Evolutionary conservation across 2,329 filamentous ascomycete species (phyloP), one percentile per base, ranked within the genome.

Genomic region (Aureobasidium namibiae): DNA sequence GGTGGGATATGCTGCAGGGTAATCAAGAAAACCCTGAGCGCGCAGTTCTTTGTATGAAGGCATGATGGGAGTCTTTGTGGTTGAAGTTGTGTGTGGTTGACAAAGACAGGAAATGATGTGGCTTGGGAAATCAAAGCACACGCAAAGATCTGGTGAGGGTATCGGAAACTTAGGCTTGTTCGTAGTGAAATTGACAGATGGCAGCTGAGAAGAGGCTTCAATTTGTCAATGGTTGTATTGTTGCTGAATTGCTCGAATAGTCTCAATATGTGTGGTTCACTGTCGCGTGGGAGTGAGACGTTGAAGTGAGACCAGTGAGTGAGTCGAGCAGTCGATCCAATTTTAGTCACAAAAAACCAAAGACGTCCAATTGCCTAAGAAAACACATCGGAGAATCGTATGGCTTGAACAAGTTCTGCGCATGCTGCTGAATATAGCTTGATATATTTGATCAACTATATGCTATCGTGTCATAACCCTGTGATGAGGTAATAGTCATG

Each of bases 61-160:
- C 50, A 54, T 54, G 24, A 21, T 54, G 24, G 9, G 14, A 36
- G 41, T 44, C 50, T 54, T 54, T 54, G 50, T 54, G 26, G 31
- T 38, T 2, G 18, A 38, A 24, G 18, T 24, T 26, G 31, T 53
- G 23, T 5, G 8, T 52, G 9, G 13, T n/a, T 3, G n/a, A 52
- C 48, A 41, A 54, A 54, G 50, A 21, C 14, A 42, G 26, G 23
- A 42, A 24, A 39, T 54, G 24, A 31, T 24, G 21, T 54, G 50
- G 34, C 34, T 41, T 29, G 7, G 24, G 16, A 31, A n/a, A n/a
- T 39, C 16, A 39, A 34, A 39, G 38, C 13, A n/a, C 16, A 31
- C 23, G 41, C 23, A 26, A 46, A 46, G 24, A n/a, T 31, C 26
- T 31, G 38, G 11, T 46, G 24, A 18, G 5, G 9, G 11, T 31